Base-by-base conservation (phyloP, 441 rosid genomes). In the Bocquillonia castaneifolia region DNA sequence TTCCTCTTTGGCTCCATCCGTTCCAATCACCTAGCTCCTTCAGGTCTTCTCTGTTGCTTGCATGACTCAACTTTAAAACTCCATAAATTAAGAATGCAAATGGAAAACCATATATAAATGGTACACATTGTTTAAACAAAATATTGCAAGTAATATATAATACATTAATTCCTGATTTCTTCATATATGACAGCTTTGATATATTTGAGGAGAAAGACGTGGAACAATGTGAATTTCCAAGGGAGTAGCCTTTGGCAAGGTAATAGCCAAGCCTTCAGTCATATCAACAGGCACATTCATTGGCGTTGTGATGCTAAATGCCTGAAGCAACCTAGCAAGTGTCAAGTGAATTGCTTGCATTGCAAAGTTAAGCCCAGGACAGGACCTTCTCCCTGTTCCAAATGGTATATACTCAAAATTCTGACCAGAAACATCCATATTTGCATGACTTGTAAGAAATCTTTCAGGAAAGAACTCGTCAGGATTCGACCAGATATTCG, bases 401-500 rank as follows among this genome's bases (percentile, higher is more conserved):
- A 85, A 85, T 1, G 89, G 85, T 5, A 85, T 40, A 59, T 37
- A 76, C 74, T 72, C 80, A 3, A 75, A 78, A 31, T 79, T 51
- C 22, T 70, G 71, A 13, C 75, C 76, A 13, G 39, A 59, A 10
- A 67, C 55, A 32, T 81, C 81, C 6, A 63, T 2, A 15, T 59
- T 44, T n/a, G 61, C 64, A 76, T 5, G 80, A 80, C 45, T 29
- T 29, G 40, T 36, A 4, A 36, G 40, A 36, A 36, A 36, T 36
- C 40, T 36, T 36, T 36, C 40, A 3, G 40, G 40, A 36, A 36
- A 36, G 32, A 82, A 85, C 61, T 59, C 78, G 0, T 58, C 44
- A 14, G 85, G 80, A 50, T 76, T 71, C n/a, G 66, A 58, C 83
- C 82, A 83, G 2, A 77, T 32, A 1, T 56, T 42, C 1, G 80